Conservation (phyloP, 2,329 filamentous ascomycete genomes). For the Decorospora gaudefroyi region DNA sequence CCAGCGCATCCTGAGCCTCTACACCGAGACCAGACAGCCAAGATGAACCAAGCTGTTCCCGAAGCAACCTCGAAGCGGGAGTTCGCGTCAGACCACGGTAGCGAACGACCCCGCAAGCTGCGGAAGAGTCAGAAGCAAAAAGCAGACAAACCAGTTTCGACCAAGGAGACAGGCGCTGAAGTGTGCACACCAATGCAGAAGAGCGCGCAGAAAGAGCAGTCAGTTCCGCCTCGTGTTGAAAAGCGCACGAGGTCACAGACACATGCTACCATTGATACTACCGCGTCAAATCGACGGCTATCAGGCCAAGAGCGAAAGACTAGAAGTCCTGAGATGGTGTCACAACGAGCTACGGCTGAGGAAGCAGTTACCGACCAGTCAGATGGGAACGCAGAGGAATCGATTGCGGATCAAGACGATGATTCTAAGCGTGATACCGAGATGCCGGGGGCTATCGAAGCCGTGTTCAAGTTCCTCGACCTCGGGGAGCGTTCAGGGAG, state of each 20-base stretch:
- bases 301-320: background rate
- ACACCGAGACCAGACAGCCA: too few relatives aligned
- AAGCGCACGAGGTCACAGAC: background rate
- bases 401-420: constrained; percentile 4
- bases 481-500: constrained; percentile 18
- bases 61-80: background rate
- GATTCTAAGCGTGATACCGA: constrained; percentile 4
- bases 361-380: background rate
- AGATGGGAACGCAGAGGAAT: constrained; percentile 2
- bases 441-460: constrained; percentile 12
- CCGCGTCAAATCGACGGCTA: background rate
- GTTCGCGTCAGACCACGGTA: background rate
- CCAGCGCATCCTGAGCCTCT: background rate
- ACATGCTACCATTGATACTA: background rate
- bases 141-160: background rate
- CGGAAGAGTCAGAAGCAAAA: background rate
- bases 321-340: background rate
- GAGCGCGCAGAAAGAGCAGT: background rate
- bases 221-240: too few relatives aligned
- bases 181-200: background rate
- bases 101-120: background rate
- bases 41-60: background rate
- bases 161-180: background rate
- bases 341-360: background rate
- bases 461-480: constrained; percentile 32